Base-by-base conservation (phyloP, 768 basidiomycete species). In the Daedaleopsis nitida region DNA sequence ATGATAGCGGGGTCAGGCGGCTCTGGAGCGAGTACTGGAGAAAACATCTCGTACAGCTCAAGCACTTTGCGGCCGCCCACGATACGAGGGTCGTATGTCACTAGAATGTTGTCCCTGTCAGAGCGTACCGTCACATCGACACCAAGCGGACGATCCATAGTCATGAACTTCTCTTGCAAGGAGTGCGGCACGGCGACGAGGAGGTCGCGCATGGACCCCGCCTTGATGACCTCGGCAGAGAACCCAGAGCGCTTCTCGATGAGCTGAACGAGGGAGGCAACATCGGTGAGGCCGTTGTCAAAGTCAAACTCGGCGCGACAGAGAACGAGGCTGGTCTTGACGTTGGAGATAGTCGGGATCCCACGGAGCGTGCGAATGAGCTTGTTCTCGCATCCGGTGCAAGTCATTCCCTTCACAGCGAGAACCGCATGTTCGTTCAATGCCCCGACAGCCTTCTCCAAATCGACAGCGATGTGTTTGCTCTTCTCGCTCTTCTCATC, bases 61-160 rank as follows among this genome's bases (percentile, higher is more conserved):
- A 79, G 55, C 45, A 77, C 72, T 2, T 71, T 66, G 34, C 78
- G 77, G 0, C 76, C 75, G 21, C 66, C 69, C 35, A 72, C 59
- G 19, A 68, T n/a, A 17, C 47, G 38, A 0, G 71, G 67, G 39
- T 74, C 66, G 57, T 73, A 72, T 7, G 43, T 16, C 50, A 72
- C 53, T 14, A 44, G 38, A 7, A 69, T 14, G 5, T 50, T 60
- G 38, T 59, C 55, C 57, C 68, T 72, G 52, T 56, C 55, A 5
- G 58, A 38, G 35, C 57, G 61, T 9, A 34, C 19, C 1, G 60
- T 52, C 5, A 39, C 45, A 14, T 65, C 55, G 2, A 72, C 66
- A n/a, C 69, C 71, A 16, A 60, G 35, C 1, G 71, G 69, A 1
- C 12, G 19, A 1, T 35, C 4, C 23, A 55, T 48, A 8, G 54